Evolutionary conservation across 208 protist species (phyloP).

Genomic region (Wallacemonas sp.): DNA sequence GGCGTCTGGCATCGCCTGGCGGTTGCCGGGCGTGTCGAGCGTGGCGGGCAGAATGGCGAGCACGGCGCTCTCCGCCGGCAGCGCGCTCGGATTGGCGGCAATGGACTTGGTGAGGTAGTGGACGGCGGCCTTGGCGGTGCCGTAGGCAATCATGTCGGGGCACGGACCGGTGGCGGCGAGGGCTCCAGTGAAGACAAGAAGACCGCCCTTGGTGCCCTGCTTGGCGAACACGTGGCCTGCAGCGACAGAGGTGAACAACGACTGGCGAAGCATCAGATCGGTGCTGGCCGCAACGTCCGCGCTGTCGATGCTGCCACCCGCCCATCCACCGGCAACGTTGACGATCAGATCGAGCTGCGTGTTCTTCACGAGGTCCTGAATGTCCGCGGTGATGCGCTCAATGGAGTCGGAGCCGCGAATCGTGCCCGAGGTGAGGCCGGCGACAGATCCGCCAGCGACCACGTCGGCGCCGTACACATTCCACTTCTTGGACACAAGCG

Average conservation of each 20-base stretch:
- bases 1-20: slow-evolving; percentile 59
- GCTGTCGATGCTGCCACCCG: slow-evolving; percentile 46
- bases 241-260: slow-evolving; percentile 71
- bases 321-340: slow-evolving; percentile 83
- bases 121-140: slow-evolving; percentile 81
- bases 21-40: slow-evolving; percentile 75
- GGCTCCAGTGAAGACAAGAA: slow-evolving; percentile 79
- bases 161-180: slow-evolving; percentile 46
- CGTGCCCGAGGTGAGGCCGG: slow-evolving; percentile 4
- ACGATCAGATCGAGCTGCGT: slow-evolving; percentile 62
- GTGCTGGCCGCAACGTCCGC: slow-evolving; percentile 27
- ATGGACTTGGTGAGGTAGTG: slow-evolving; percentile 76
- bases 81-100: slow-evolving; percentile 31
- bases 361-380: slow-evolving; percentile 24
- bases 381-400: slow-evolving; percentile 28
- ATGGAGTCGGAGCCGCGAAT: slow-evolving; percentile 17
- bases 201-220: slow-evolving; percentile 29
- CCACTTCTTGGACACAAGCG: slow-evolving; percentile 31
- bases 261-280: slow-evolving; percentile 78
- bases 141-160: slow-evolving; percentile 84
- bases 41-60: slow-evolving; percentile 70
- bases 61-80: slow-evolving; percentile 45
- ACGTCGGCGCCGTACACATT: slow-evolving; percentile 49
- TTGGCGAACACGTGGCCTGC: slow-evolving; percentile 55
- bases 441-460: not conserved